These are phyloP conservation scores for Tulasnella sp. DNA, from an alignment of 768 basidiomycete species.

Conservation along the genomic window DNA sequence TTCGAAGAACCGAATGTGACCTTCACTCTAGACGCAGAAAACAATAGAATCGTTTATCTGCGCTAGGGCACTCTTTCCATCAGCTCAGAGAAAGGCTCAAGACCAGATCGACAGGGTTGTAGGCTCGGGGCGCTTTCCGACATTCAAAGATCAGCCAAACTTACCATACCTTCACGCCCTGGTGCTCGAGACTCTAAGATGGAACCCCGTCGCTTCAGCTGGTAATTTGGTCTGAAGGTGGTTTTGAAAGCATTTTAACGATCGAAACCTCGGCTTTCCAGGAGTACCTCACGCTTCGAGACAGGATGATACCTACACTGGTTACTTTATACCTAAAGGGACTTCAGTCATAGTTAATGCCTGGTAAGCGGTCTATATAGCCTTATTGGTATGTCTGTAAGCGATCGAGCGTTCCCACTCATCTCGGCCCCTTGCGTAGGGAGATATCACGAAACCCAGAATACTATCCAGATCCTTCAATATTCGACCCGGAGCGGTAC, in stretches of 20 bases:
- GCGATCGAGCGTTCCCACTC: too few species aligned
- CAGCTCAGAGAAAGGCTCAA: conserved; percentile 43
- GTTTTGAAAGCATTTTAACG: neutral
- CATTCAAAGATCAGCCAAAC: conserved; percentile 36
- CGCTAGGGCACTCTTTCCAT: conserved; percentile 41
- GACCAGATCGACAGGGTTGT: conserved; percentile 46
- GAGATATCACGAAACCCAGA: neutral
- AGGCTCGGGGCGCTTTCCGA: conserved; percentile 41
- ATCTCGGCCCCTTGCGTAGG: neutral
- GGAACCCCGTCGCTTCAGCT: conserved; percentile 19
- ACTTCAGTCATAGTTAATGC: neutral
- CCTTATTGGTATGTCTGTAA: too few species aligned
- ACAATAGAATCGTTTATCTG: conserved; percentile 31
- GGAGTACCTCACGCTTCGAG: neutral
- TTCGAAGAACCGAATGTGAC: too few species aligned
- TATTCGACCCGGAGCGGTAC: conserved; percentile 26
- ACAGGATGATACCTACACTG: neutral
- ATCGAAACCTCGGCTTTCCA: too few species aligned
- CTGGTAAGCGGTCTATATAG: neutral
- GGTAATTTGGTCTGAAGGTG: neutral
- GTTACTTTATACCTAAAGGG: conserved; percentile 15
- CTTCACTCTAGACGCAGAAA: conserved; percentile 36
- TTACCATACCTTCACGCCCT: conserved; percentile 38
- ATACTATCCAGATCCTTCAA: conserved; percentile 11
- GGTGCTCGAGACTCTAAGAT: conserved; percentile 36